A percentile compares a stretch with the other conserved stretches of the same genome.
Evolutionary conservation across 2,329 filamentous ascomycete species (phyloP).

Genomic region (Nemania abortiva): DNA sequence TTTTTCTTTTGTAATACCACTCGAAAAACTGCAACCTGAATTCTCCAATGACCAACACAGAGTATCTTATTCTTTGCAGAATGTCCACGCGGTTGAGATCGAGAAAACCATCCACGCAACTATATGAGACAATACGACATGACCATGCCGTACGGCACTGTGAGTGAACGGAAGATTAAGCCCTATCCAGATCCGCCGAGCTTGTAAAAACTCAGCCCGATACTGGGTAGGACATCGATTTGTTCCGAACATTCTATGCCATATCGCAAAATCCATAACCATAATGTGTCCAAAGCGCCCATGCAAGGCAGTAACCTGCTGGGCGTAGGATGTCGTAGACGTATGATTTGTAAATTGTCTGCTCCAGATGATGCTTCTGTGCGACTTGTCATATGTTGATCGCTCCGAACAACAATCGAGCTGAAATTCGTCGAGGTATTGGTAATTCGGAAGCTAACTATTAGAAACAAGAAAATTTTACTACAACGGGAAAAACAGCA

Average conservation of each 20-base stretch:
- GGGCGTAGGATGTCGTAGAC: slow-evolving; percentile 69
- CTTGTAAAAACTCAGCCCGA: slow-evolving; percentile 35
- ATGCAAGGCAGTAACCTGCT: slow-evolving; percentile 60
- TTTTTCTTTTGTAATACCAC: slow-evolving; percentile 39
- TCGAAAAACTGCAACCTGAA: slow-evolving; percentile 47
- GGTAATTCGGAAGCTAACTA: slow-evolving; percentile 37
- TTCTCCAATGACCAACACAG: slow-evolving; percentile 49
- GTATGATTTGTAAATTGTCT: slow-evolving; percentile 66
- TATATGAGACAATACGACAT: slow-evolving; percentile 47
- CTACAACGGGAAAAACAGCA: slow-evolving; percentile 27
- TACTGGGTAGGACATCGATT: slow-evolving; percentile 39
- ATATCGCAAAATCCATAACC: slow-evolving; percentile 71
- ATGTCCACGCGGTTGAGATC: slow-evolving; percentile 49
- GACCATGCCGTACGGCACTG: slow-evolving; percentile 39
- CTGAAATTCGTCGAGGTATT: slow-evolving; percentile 48
- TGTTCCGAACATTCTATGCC: slow-evolving; percentile 45
- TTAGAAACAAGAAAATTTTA: slow-evolving; percentile 40
- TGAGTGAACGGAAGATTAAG: slow-evolving; percentile 40
- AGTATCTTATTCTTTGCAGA: slow-evolving; percentile 49
- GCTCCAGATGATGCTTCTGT: slow-evolving; percentile 63
- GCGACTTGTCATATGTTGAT: slow-evolving; percentile 61
- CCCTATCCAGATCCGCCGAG: slow-evolving; percentile 42
- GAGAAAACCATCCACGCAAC: slow-evolving; percentile 47
- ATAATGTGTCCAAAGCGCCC: slow-evolving; percentile 72
- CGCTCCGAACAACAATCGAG: slow-evolving; percentile 53